A percentile compares a stretch with the other conserved stretches of the same genome.
phyloP scores from a whole-genome alignment of 2,329 filamentous ascomycete species.

The Aspergillus novoparasiticus region DNA sequence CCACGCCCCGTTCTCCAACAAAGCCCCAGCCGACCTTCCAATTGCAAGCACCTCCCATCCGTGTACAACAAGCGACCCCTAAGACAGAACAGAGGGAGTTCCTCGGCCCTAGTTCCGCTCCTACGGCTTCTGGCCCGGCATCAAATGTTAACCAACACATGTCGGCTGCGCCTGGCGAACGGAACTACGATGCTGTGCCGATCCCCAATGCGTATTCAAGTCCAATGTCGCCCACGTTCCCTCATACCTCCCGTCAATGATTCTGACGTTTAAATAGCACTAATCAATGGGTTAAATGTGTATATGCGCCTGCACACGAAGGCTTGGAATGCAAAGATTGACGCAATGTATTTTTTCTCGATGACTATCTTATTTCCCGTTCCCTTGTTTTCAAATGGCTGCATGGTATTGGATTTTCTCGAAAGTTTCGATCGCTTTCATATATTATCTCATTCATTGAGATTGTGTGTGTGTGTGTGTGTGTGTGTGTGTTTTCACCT shows the following conservation, averaged over 20 bases:
- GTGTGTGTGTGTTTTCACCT: not conserved
- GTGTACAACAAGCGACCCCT: conserved; percentile 76
- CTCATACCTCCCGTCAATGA: conserved; percentile 27
- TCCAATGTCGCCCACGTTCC: conserved; percentile 49
- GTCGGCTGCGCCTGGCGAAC: conserved; percentile 74
- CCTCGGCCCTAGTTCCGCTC: conserved; percentile 48
- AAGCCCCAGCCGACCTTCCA: conserved; percentile 67
- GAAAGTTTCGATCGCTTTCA: not conserved
- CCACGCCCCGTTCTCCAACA: conserved; percentile 67
- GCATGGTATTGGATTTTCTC: not conserved
- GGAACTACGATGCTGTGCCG: conserved; percentile 80
- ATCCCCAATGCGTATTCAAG: conserved; percentile 81
- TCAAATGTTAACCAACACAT: conserved; percentile 63
- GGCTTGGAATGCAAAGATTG: not conserved
- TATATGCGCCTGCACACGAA: not conserved
- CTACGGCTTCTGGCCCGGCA: conserved; percentile 36
- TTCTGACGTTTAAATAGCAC: not conserved
- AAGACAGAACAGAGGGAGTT: conserved; percentile 67
- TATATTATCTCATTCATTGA: not conserved
- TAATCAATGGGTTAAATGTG: not conserved
- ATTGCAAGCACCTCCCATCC: conserved; percentile 80
- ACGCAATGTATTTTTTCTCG: not conserved
- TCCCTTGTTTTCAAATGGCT: not conserved
- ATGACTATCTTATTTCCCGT: not conserved
- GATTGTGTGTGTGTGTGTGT: not conserved